These are phyloP conservation scores for Paragyromitra xinjiangensis DNA, from an alignment of 495 filamentous ascomycete species.

Conservation along the genomic window DNA sequence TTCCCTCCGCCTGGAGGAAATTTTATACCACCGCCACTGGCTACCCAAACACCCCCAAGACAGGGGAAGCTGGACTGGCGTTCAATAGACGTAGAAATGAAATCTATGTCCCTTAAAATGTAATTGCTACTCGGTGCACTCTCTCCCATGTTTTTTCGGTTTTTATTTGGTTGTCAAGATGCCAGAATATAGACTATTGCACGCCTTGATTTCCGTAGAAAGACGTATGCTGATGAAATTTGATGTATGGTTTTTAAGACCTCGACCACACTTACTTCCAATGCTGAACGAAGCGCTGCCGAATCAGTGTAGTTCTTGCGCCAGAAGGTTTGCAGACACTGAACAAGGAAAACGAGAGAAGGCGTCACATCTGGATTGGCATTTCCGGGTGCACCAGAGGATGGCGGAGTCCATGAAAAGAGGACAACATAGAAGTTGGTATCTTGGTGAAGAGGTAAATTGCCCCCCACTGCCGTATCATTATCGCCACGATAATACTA, in stretches of 20 bases:
- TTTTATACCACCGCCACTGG: slow-evolving; percentile 53
- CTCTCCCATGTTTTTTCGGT: slow-evolving; percentile 49
- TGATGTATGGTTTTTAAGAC: slow-evolving; percentile 64
- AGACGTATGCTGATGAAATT: slow-evolving; percentile 51
- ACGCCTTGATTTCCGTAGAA: slow-evolving; percentile 50
- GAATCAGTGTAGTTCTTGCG: slow-evolving; percentile 88
- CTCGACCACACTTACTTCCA: slow-evolving; percentile 75
- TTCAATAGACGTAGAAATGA: slow-evolving; percentile 72
- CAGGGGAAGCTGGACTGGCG: slow-evolving; percentile 55
- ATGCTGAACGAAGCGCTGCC: slow-evolving; percentile 80
- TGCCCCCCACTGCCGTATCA: slow-evolving; percentile 40
- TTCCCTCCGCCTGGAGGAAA: slow-evolving; percentile 53
- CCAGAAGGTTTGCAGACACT: slow-evolving; percentile 79
- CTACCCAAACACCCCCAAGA: slow-evolving; percentile 38
- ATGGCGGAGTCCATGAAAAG: slow-evolving; percentile 81
- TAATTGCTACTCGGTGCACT: slow-evolving; percentile 62
- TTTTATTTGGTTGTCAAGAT: slow-evolving; percentile 34
- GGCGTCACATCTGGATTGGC: slow-evolving; percentile 95
- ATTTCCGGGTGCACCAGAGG: slow-evolving; percentile 91
- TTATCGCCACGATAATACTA: neutral
- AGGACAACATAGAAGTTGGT: slow-evolving; percentile 90
- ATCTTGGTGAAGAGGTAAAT: slow-evolving; percentile 87
- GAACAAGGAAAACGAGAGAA: slow-evolving; percentile 84
- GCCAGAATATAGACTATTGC: slow-evolving; percentile 50
- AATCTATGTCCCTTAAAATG: slow-evolving; percentile 79